These are phyloP conservation scores for Eucalyptus regnans DNA, from an alignment of 345 rosid genomes.

Conservation along the genomic window DNA sequence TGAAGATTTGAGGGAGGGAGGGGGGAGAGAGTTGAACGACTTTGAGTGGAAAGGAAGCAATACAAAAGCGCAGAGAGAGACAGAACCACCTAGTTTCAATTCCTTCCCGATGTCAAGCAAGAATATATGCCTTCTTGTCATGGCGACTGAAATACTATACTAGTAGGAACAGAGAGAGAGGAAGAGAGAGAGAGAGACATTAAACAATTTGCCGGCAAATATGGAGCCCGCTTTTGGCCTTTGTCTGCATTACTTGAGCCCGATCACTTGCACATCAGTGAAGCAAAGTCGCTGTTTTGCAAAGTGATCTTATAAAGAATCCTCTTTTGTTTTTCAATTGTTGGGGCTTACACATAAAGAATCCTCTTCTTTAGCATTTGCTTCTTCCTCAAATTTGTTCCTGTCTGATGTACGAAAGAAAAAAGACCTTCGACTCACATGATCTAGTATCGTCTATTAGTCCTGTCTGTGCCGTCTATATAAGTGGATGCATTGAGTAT, in stretches of 20 bases:
- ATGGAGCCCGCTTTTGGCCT: neutral
- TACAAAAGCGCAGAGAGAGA: neutral
- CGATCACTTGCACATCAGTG: neutral
- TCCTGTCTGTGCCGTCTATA: neutral
- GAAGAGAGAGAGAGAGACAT: neutral
- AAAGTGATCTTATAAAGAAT: neutral
- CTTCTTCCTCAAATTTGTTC: neutral
- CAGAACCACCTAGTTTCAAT: neutral
- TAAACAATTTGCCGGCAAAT: neutral
- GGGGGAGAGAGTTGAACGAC: neutral
- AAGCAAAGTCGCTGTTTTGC: neutral
- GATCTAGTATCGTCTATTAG: neutral
- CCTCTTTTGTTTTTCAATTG: neutral
- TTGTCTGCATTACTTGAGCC: neutral
- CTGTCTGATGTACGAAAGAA: neutral
- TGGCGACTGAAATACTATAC: neutral
- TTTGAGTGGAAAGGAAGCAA: slow-evolving; percentile 14
- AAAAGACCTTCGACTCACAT: neutral
- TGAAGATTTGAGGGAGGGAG: neutral
- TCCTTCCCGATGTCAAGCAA: slow-evolving; percentile 1
- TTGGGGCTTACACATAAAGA: neutral
- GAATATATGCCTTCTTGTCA: neutral
- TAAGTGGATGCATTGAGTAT: neutral
- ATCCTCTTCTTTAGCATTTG: neutral
- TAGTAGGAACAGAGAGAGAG: neutral